Conservation (phyloP, 1,284 basidiomycete genomes). For the Sparassis latifolia region DNA sequence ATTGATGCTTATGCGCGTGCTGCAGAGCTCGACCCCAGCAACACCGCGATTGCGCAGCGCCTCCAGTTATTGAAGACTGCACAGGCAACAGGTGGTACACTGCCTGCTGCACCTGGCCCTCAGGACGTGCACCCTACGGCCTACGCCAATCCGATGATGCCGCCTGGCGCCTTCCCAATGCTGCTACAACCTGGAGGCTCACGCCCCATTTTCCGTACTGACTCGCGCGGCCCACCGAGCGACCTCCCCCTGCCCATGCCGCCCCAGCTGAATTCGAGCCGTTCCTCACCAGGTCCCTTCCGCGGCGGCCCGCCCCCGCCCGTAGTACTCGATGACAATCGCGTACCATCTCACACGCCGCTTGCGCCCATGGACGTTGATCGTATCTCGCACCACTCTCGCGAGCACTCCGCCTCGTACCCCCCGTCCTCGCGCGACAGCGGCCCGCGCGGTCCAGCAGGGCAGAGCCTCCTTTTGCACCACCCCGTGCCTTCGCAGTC, state of each 20-base stretch:
- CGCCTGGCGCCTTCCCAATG: slow-evolving; percentile 59
- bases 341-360: slow-evolving; percentile 57
- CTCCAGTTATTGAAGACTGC: slow-evolving; percentile 75
- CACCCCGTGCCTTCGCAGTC: slow-evolving; percentile 56
- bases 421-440: slow-evolving; percentile 34
- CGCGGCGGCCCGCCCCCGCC: slow-evolving; percentile 74
- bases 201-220: slow-evolving; percentile 50
- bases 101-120: slow-evolving; percentile 82
- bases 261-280: slow-evolving; percentile 37
- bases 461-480: slow-evolving; percentile 53
- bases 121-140: slow-evolving; percentile 95
- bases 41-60: slow-evolving; percentile 73
- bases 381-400: slow-evolving; percentile 43
- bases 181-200: slow-evolving; percentile 42
- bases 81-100: slow-evolving; percentile 71
- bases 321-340: slow-evolving; percentile 64
- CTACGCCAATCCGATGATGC: slow-evolving; percentile 71
- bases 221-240: slow-evolving; percentile 53
- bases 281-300: slow-evolving; percentile 62
- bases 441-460: slow-evolving; percentile 40
- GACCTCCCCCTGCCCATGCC: slow-evolving; percentile 59
- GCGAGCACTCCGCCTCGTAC: slow-evolving; percentile 43
- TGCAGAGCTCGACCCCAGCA: slow-evolving; percentile 82
- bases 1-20: slow-evolving; percentile 97
- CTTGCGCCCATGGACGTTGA: slow-evolving; percentile 84